Evolutionary conservation across 345 rosid species (phyloP), one percentile per base, ranked within the genome.

Genomic region (Eutrema heterophyllum): DNA sequence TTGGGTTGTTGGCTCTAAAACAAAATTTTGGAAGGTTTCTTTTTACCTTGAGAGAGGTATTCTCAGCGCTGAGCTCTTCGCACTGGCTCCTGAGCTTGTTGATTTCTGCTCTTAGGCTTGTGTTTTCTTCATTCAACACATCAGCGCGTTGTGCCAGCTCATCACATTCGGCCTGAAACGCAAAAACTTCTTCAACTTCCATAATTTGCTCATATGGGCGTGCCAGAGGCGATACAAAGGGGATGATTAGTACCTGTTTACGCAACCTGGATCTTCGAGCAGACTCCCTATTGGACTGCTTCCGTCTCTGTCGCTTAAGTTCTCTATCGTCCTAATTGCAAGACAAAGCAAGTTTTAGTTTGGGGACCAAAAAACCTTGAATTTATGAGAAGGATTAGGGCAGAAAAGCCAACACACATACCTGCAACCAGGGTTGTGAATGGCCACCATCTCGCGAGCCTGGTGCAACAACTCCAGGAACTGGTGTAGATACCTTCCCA

Each of bases 231-330:
- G 10, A 52, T 69, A 4, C 30, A 36, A 21, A 58, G 27, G 33
- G 35, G n/a, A 18, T 69, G 39, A 78, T 71, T 14, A 41, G 46
- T 85, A 95, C 99, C 99, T 92, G 99, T 75, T 95, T 95, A 62
- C 97, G 97, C 88, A 95, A 81, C 73, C 99, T 86, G 49, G 99
- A 95, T 43, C 97, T 86, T 21, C 97, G 87, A 65, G 99, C 99
- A 63, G 99, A 95, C 85, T 95, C 99, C 82, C 99, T 84, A 80
- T 95, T 95, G 60, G 99, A 95, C 80, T 95, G 99, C 84, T 95
- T 95, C 80, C 99, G 82, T 81, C 87, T 88, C 79, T 92, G 99
- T 68, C 96, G 83, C 85, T 95, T 95, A 52, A 95, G 68, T 78
- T 95, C 99, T 76, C 97, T 84, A 71, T 94, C 98, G 72, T 94